Base-by-base conservation (phyloP, 164 flowering plant species). In the Vitis labrusca region DNA sequence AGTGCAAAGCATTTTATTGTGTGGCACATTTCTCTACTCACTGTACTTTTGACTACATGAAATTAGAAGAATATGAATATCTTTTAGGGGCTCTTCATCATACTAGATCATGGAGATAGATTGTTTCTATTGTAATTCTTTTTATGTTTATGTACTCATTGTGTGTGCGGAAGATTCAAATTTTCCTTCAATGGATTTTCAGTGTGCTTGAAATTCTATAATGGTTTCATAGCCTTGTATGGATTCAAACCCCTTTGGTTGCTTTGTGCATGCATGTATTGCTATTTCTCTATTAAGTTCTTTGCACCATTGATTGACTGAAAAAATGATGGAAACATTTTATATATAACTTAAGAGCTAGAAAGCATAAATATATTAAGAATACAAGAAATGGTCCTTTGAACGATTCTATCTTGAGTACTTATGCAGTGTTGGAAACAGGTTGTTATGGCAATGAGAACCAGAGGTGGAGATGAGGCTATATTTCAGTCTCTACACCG, bases 371-470 rank as follows among this genome's bases (percentile, higher is more conserved):
- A 10, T 12, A 12, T 51, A 50, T 37, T 61, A 9, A n/a, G n/a
- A 27, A 9, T 5, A 59, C 4, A 15, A 55, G 8, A 55, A 9
- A 55, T 15, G 15, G 58, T 55, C 61, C 9, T 66, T 27, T 9
- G 49, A 19, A 16, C 10, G 1, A 30, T 47, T 47, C 29, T 30
- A 3, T 47, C 56, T 53, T 63, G 44, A 15, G 29, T 56, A 37
- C 29, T 68, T 59, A 55, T 12, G 12, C 64, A 9, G 17, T 66
- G 14, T 54, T 67, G 72, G 62, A 61, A 75, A 69, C 82, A 95
- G 99, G 92, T 95, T 67, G 83, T 95, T 59, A 78, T 77, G 89
- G 97, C 97, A 30, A 78, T 88, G 85, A 87, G 78, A 76, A 77
- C 83, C 1, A 75, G 65, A 65, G 98, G 97, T 51, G 99, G 99